phyloP scores from a whole-genome alignment of 768 basidiomycete genomes.

The Amanita subjunquillea region DNA sequence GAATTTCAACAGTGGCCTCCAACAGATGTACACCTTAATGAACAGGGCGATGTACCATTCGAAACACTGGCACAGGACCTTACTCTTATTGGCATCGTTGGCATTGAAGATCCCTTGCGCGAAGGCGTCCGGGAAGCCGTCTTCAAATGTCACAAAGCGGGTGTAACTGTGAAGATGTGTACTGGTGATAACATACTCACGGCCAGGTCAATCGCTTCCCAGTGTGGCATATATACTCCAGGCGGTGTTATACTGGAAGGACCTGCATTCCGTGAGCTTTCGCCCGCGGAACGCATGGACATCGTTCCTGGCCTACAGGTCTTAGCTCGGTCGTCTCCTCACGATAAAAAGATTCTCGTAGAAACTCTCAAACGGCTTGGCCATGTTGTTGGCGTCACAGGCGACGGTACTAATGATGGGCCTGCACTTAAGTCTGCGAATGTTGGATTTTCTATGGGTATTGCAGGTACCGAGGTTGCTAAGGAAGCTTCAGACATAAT shows the following conservation, averaged over 20 bases:
- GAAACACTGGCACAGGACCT: slow-evolving; percentile 60
- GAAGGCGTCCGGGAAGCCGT: slow-evolving; percentile 87
- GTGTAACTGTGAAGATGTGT: slow-evolving; percentile 95
- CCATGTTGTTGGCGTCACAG: slow-evolving; percentile 91
- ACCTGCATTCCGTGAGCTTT: slow-evolving; percentile 79
- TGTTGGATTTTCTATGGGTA: slow-evolving; percentile 96
- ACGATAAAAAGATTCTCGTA: slow-evolving; percentile 93
- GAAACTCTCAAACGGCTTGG: slow-evolving; percentile 79
- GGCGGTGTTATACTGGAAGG: slow-evolving; percentile 99
- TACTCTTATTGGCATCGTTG: slow-evolving; percentile 82
- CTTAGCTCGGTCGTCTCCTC: slow-evolving; percentile 92
- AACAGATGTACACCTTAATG: slow-evolving; percentile 22
- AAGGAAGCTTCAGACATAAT: slow-evolving; percentile 99
- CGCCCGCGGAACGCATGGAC: slow-evolving; percentile 58
- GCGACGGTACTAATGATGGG: slow-evolving; percentile 97
- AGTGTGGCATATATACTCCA: slow-evolving; percentile 90
- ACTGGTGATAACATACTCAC: slow-evolving; percentile 96
- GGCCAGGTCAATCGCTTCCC: slow-evolving; percentile 90
- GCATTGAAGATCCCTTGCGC: slow-evolving; percentile 95
- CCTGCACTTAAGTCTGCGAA: slow-evolving; percentile 93
- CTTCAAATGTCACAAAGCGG: slow-evolving; percentile 75
- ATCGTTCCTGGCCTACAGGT: slow-evolving; percentile 92
- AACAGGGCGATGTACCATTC: slow-evolving; percentile 53
- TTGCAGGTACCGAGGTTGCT: slow-evolving; percentile 95
- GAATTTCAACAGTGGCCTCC: slow-evolving; percentile 89